A percentile compares a stretch with the other conserved stretches of the same genome.
Conservation (phyloP, 208 protist genomes). For the Strigomonas culicis region DNA sequence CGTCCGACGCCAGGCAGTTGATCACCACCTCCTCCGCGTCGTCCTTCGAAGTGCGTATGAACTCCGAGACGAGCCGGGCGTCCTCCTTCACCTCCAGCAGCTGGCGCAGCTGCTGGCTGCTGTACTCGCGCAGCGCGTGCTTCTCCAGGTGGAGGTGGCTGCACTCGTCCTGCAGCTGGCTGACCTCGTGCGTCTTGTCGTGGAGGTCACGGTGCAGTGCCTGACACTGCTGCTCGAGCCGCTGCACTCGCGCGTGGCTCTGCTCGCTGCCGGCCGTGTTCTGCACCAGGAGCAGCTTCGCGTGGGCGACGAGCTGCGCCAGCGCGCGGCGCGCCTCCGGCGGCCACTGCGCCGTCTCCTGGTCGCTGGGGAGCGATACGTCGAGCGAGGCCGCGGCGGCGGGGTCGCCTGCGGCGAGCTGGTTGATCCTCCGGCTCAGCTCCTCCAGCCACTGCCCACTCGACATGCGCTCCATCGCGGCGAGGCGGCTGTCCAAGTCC, state of each 20-base stretch:
- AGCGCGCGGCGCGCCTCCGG: conserved; percentile 38
- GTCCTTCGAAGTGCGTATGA: conserved; percentile 43
- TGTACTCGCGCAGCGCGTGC: conserved; percentile 18
- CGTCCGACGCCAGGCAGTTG: conserved; percentile 10
- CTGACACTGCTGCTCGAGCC: conserved; percentile 37
- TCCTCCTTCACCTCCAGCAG: conserved; percentile 62
- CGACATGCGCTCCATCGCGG: conserved; percentile 58
- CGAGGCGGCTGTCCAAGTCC: conserved; percentile 62
- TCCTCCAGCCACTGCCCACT: conserved; percentile 32
- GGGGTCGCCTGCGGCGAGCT: not conserved
- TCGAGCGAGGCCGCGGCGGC: not conserved
- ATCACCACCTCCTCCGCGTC: conserved; percentile 50
- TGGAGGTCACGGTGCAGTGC: conserved; percentile 35
- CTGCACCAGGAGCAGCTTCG: conserved; percentile 42
- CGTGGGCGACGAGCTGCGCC: conserved; percentile 38
- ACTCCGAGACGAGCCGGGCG: conserved; percentile 63
- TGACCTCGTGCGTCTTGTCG: conserved; percentile 23
- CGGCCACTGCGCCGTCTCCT: conserved; percentile 39
- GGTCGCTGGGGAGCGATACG: conserved; percentile 18
- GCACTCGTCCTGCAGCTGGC: conserved; percentile 30
- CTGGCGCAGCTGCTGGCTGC: conserved; percentile 37
- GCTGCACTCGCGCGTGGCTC: conserved; percentile 38
- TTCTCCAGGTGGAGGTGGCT: conserved; percentile 36
- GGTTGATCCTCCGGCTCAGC: conserved; percentile 1
- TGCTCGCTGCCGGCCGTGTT: conserved; percentile 49